Evolutionary conservation across 768 basidiomycete species (phyloP).

Genomic region (Termitomyces eurrhizus): DNA sequence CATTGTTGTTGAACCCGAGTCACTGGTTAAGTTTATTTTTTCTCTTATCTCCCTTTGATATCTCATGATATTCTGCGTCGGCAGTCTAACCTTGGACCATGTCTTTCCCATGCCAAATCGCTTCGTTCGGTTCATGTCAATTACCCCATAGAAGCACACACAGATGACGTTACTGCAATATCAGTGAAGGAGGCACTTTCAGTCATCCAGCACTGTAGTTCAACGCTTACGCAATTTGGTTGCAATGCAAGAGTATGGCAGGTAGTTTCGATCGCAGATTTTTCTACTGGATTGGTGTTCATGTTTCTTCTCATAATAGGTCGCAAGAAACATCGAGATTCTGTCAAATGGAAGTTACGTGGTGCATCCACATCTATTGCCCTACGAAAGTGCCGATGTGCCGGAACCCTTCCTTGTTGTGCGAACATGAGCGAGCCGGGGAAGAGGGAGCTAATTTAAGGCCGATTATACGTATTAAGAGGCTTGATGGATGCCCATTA

Average conservation of each 20-base stretch:
- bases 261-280: slow-evolving; percentile 29
- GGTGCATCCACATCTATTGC: slow-evolving; percentile 34
- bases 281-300: neutral
- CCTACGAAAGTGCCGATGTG: slow-evolving; percentile 62
- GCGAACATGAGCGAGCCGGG: slow-evolving; percentile 34
- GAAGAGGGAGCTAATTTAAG: neutral
- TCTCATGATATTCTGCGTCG: neutral
- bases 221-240: slow-evolving; percentile 58
- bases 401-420: slow-evolving; percentile 74
- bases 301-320: slow-evolving; percentile 27
- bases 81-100: slow-evolving; percentile 37
- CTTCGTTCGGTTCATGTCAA: slow-evolving; percentile 63
- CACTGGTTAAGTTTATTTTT: slow-evolving; percentile 35
- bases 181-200: slow-evolving; percentile 32
- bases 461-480: neutral
- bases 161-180: slow-evolving; percentile 27
- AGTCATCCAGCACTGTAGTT: slow-evolving; percentile 46
- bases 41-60: neutral
- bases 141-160: slow-evolving; percentile 31
- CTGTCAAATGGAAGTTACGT: slow-evolving; percentile 36
- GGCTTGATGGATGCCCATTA: neutral
- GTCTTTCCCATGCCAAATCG: slow-evolving; percentile 39
- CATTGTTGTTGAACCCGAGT: slow-evolving; percentile 44
- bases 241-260: slow-evolving; percentile 69
- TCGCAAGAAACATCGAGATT: slow-evolving; percentile 35